phyloP scores from a whole-genome alignment of 495 filamentous ascomycete species.

The Coniosporium apollinis region DNA sequence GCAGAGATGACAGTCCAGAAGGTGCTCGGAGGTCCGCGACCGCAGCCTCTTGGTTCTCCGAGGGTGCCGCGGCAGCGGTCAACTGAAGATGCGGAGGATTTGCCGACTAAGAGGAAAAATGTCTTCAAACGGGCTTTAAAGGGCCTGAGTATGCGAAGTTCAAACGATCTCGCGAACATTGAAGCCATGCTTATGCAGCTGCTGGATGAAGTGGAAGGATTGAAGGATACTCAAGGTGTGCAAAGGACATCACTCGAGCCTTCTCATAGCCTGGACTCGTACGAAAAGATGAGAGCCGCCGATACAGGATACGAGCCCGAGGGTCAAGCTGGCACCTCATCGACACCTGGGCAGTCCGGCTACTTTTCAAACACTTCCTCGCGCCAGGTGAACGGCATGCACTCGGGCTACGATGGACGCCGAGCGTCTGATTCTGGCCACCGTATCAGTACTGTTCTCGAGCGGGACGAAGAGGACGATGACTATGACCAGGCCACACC shows the following conservation, averaged over 20 bases:
- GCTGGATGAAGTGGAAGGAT: constrained; percentile 73
- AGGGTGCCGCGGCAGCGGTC: constrained; percentile 37
- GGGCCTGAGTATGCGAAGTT: constrained; percentile 68
- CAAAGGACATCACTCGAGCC: constrained; percentile 17
- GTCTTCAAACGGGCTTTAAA: constrained; percentile 84
- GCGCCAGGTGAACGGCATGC: constrained; percentile 39
- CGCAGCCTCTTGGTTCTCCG: constrained; percentile 49
- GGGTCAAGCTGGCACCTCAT: constrained; percentile 59
- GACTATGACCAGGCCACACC: constrained; percentile 13
- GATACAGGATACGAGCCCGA: constrained; percentile 65
- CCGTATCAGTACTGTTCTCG: constrained; percentile 76
- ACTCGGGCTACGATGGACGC: constrained; percentile 38
- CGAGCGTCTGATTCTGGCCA: constrained; percentile 53
- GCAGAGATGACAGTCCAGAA: constrained; percentile 71
- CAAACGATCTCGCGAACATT: constrained; percentile 76
- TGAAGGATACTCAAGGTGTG: constrained; percentile 43
- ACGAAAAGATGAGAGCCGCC: constrained; percentile 39
- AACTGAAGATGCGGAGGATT: constrained; percentile 51
- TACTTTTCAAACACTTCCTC: constrained; percentile 53
- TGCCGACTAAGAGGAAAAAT: constrained; percentile 65
- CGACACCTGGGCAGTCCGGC: constrained; percentile 59
- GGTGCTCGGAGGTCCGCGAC: constrained; percentile 73
- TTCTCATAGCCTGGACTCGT: constrained; percentile 25
- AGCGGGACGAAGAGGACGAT: constrained; percentile 29
- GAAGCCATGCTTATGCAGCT: constrained; percentile 92